Evolutionary conservation across 1,284 basidiomycete species (phyloP).

Genomic region (Ganoderma sinense): DNA sequence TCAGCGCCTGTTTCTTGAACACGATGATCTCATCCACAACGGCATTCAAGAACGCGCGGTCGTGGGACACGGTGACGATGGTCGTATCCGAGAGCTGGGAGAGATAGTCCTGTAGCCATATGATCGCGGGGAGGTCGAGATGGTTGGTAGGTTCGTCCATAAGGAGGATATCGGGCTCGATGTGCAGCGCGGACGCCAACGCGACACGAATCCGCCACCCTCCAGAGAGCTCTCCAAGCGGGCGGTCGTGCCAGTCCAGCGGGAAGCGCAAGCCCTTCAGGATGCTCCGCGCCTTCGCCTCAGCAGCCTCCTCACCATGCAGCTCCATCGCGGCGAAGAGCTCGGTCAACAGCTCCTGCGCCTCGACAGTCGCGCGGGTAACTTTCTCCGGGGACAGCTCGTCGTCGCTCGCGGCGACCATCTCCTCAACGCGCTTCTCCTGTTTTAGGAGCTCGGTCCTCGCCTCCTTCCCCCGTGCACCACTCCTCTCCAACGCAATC

Average conservation of each 20-base stretch:
- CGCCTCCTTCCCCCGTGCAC: slow-evolving; percentile 58
- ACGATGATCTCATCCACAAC: slow-evolving; percentile 75
- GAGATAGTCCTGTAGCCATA: slow-evolving; percentile 75
- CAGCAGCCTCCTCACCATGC: slow-evolving; percentile 47
- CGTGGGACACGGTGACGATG: slow-evolving; percentile 71
- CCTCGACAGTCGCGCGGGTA: slow-evolving; percentile 28
- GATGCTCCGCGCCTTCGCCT: slow-evolving; percentile 63
- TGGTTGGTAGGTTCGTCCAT: slow-evolving; percentile 94
- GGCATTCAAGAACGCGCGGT: slow-evolving; percentile 72
- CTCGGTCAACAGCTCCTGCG: slow-evolving; percentile 27
- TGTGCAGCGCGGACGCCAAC: slow-evolving; percentile 80
- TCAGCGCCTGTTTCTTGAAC: slow-evolving; percentile 62
- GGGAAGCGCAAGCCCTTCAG: slow-evolving; percentile 73
- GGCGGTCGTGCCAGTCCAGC: slow-evolving; percentile 53
- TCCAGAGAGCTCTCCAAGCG: slow-evolving; percentile 63
- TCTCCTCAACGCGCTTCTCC: slow-evolving; percentile 51
- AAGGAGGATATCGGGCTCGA: slow-evolving; percentile 85
- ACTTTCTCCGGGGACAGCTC: slow-evolving; percentile 26
- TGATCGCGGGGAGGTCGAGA: slow-evolving; percentile 93
- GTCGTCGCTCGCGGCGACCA: slow-evolving; percentile 26
- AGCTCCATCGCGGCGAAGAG: slow-evolving; percentile 29
- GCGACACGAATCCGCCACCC: slow-evolving; percentile 79
- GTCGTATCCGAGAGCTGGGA: slow-evolving; percentile 55
- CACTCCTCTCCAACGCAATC: slow-evolving; percentile 63
- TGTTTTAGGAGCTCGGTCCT: slow-evolving; percentile 56